These are phyloP conservation scores for Funneliformis caledonium DNA, from an alignment of 371 early-diverging fungal species.

Conservation along the genomic window DNA sequence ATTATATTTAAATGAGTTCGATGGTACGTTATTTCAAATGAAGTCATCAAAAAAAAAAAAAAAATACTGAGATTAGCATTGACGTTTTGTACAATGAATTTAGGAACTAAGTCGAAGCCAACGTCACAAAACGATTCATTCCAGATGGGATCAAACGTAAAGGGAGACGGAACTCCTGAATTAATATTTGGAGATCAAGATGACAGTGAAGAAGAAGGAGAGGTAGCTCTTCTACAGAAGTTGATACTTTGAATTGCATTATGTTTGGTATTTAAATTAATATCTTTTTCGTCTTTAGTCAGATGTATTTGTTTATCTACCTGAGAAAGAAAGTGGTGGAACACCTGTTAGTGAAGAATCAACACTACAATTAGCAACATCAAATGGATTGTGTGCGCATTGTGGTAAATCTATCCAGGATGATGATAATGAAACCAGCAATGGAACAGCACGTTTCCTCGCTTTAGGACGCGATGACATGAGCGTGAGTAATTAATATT, in stretches of 20 bases:
- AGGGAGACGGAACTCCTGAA: background rate
- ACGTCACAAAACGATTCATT: no score
- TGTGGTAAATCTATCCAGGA: background rate
- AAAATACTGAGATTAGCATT: background rate
- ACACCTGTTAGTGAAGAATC: background rate
- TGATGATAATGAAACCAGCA: constrained; percentile 8
- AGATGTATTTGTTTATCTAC: constrained; percentile 1
- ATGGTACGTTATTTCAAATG: background rate
- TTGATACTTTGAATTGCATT: background rate
- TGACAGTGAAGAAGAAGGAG: constrained; percentile 3
- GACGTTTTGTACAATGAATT: background rate
- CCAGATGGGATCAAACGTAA: background rate
- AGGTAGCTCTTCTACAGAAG: background rate
- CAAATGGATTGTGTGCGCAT: background rate
- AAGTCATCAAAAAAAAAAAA: no score
- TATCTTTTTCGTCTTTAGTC: background rate
- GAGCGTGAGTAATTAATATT: constrained; percentile 24
- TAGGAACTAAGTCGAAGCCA: background rate
- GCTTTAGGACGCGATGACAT: constrained; percentile 13
- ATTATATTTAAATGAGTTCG: background rate
- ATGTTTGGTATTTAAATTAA: background rate
- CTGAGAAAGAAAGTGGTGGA: background rate
- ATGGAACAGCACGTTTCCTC: constrained; percentile 9
- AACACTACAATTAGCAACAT: background rate
- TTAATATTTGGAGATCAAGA: background rate